These are phyloP conservation scores for Cercophora samala DNA, from an alignment of 495 filamentous ascomycete species.

Conservation along the genomic window DNA sequence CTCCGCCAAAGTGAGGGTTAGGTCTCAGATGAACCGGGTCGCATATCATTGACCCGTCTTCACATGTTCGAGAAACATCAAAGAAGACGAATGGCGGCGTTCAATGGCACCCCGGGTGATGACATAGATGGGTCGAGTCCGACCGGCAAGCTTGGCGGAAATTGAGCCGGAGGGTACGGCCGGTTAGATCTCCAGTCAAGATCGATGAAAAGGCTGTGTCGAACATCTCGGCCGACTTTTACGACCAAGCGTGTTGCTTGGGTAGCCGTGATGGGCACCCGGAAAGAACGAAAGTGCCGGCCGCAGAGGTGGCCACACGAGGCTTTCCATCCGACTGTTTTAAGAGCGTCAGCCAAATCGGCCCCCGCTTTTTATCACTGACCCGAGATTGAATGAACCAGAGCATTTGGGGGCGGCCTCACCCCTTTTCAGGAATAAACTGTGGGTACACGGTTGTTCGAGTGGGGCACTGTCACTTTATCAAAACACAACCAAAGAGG, in stretches of 20 bases:
- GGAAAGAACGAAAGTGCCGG: conserved; percentile 5
- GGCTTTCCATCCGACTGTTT: not conserved
- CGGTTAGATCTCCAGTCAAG: not conserved
- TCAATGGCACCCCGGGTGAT: not conserved
- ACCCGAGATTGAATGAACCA: not conserved
- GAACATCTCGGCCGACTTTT: conserved; percentile 9
- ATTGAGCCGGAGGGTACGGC: conserved; percentile 11
- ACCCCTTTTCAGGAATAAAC: not conserved
- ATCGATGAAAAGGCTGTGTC: conserved; percentile 16
- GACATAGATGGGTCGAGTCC: not conserved
- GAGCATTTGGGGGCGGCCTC: not conserved
- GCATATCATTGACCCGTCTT: not conserved
- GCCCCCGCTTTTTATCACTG: not conserved
- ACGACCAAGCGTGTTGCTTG: conserved; percentile 3
- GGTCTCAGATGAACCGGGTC: not conserved
- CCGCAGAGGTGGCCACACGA: conserved; percentile 18
- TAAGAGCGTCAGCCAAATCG: not conserved
- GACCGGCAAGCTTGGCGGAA: not conserved
- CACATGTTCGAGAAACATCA: conserved; percentile 8
- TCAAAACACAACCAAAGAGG: not conserved
- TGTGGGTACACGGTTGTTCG: not conserved
- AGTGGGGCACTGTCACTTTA: not conserved
- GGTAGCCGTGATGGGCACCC: not conserved
- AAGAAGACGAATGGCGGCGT: not conserved
- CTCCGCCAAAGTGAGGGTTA: not conserved